A percentile compares a stretch with the other conserved stretches of the same genome.
These are phyloP conservation scores for Cymbopogon flexuosus DNA, from an alignment of 202 grass and related monocot species.

Conservation along the genomic window DNA sequence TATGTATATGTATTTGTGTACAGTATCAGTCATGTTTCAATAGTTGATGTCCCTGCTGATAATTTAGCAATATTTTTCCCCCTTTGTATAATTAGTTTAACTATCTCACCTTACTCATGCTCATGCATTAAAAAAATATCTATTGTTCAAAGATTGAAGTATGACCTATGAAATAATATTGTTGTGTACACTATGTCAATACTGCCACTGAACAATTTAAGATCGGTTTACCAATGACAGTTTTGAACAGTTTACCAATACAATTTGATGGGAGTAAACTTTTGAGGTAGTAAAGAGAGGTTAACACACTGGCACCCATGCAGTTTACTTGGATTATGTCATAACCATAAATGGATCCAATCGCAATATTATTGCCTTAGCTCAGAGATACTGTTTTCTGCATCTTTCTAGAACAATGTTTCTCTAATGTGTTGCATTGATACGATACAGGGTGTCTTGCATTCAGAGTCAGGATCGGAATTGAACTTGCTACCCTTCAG, in stretches of 20 bases:
- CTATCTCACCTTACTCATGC: not conserved
- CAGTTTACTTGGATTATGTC: not conserved
- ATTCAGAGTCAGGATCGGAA: not conserved
- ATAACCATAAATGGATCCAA: not conserved
- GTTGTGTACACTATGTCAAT: not conserved
- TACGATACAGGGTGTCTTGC: not conserved
- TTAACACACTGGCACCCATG: not conserved
- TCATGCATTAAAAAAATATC: not conserved
- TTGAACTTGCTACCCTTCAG: not conserved
- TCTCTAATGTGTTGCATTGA: not conserved
- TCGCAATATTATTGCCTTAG: constrained; percentile 17
- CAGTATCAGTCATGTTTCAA: constrained; percentile 23
- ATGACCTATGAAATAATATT: not conserved
- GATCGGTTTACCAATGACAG: not conserved
- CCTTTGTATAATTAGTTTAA: constrained; percentile 27
- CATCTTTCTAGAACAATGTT: constrained; percentile 19
- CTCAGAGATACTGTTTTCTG: not conserved
- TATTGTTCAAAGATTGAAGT: constrained; percentile 7
- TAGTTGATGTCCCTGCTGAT: not conserved
- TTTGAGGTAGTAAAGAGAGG: not conserved
- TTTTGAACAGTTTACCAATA: not conserved
- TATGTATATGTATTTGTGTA: constrained; percentile 11
- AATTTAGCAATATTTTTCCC: not conserved
- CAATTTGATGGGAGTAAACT: not conserved
- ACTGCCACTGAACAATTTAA: not conserved